Base-by-base conservation (phyloP, 495 filamentous ascomycete species). In the Penicillium flavigenum region DNA sequence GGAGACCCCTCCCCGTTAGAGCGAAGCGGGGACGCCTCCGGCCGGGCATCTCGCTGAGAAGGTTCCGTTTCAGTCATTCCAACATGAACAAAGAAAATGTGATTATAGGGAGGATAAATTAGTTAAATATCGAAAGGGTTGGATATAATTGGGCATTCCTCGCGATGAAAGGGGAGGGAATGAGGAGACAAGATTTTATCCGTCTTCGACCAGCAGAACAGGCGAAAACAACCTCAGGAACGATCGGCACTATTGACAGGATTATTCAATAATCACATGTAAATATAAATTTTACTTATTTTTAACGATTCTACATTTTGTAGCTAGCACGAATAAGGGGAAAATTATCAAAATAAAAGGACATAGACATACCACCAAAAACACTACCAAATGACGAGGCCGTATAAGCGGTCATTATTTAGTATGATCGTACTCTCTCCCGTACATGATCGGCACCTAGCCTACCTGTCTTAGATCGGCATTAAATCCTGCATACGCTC, bases 171-270 rank as follows among this genome's bases (percentile, higher is more conserved):
- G 42, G 29, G 42, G 19, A 34, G n/a, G 22, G 29, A 47, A 31
- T 26, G 45, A 31, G 46, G 29, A n/a, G 26, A 27, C 14, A 32
- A 55, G 52, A 52, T 31, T 52, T 42, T 26, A 46, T 6, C 44
- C 10, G 12, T 5, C 20, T 45, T 26, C 48, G 29, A 31, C 29
- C 22, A 41, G 17, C 31, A 27, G 22, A 10, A 38, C 20, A 16
- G 46, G 22, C 9, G 29, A 31, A 31, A 31, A 11, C 29, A 3
- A 31, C 5, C 44, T 7, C 48, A 26, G 32, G 20, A 44, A 29
- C 4, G 52, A 63, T 65, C 60, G 60, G 54, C 60, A 29, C 54
- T 57, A 64, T 62, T 45, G 60, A 59, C 27, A n/a, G n/a, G 45
- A 44, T 43, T 57, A 47, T 60, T 63, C 56, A 44, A 39, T 53